Evolutionary conservation across 2,329 filamentous ascomycete species (phyloP).

Genomic region (Neonectria magnoliae): DNA sequence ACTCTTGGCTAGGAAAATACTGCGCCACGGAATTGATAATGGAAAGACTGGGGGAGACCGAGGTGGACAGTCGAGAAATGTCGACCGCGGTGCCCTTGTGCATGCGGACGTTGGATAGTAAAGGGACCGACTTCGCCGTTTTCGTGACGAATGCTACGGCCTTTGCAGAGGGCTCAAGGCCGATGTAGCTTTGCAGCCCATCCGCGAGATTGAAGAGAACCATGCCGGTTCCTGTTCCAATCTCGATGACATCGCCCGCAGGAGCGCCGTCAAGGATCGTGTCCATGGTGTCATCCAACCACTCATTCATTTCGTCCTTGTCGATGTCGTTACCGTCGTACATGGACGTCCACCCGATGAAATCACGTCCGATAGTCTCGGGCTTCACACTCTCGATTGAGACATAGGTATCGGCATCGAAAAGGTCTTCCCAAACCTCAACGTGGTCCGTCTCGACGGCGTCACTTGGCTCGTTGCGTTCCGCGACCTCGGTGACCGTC

Average conservation of each 20-base stretch:
- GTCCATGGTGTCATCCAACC: slow-evolving; percentile 45
- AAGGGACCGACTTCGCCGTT: slow-evolving; percentile 21
- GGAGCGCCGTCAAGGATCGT: slow-evolving; percentile 26
- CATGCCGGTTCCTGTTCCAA: slow-evolving; percentile 47
- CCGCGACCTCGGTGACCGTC: neutral
- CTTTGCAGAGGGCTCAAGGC: slow-evolving; percentile 40
- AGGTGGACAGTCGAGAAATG: slow-evolving; percentile 5
- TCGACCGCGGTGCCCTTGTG: slow-evolving; percentile 37
- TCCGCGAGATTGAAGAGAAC: slow-evolving; percentile 41
- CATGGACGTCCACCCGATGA: slow-evolving; percentile 41
- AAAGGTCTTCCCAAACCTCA: slow-evolving; percentile 23
- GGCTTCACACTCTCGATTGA: slow-evolving; percentile 22
- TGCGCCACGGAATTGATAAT: slow-evolving; percentile 44
- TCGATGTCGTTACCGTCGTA: slow-evolving; percentile 41
- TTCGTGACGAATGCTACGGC: slow-evolving; percentile 36
- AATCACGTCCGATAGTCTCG: slow-evolving; percentile 33
- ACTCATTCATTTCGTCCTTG: slow-evolving; percentile 45
- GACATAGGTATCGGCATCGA: slow-evolving; percentile 26
- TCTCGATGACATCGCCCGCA: slow-evolving; percentile 39
- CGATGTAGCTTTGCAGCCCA: slow-evolving; percentile 38
- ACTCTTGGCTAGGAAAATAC: slow-evolving; percentile 42
- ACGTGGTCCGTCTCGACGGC: neutral
- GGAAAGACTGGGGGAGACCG: slow-evolving; percentile 24
- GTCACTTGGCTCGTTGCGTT: neutral
- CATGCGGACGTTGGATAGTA: slow-evolving; percentile 10